Conservation (phyloP, 1,284 basidiomycete species). For the Golubevia sp. region DNA sequence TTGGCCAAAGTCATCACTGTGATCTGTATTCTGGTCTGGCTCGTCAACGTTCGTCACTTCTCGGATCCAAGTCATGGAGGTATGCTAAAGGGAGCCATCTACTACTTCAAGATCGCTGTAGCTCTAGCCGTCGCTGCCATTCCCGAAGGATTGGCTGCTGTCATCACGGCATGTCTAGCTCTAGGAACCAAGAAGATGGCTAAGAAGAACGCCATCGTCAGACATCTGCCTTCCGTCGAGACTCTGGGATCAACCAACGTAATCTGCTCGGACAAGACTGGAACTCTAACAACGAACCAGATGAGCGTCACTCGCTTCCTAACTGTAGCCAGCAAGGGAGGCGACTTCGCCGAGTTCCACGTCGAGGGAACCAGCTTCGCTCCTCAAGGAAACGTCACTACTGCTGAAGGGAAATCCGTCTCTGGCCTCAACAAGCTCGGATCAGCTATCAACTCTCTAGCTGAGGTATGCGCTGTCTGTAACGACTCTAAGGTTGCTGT, state of each 20-base stretch:
- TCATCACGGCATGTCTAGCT: conserved; percentile 59
- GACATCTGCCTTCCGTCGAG: conserved; percentile 56
- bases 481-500: conserved; percentile 49
- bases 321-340: conserved; percentile 11
- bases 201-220: conserved; percentile 58
- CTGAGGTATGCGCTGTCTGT: conserved; percentile 51
- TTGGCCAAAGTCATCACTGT: conserved; percentile 57
- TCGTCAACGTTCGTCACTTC: conserved; percentile 59
- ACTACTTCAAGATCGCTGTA: conserved; percentile 61
- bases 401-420: conserved; percentile 22
- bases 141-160: conserved; percentile 57
- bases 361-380: conserved; percentile 52
- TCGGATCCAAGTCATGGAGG: conserved; percentile 57
- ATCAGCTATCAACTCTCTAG: conserved; percentile 48
- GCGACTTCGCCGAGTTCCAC: conserved; percentile 24
- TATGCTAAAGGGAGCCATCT: conserved; percentile 53
- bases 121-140: conserved; percentile 60
- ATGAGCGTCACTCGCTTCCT: conserved; percentile 55
- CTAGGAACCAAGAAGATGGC: conserved; percentile 61
- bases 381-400: conserved; percentile 36
- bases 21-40: conserved; percentile 59
- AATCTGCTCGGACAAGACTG: conserved; percentile 62
- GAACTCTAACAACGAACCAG: conserved; percentile 59
- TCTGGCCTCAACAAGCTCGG: conserved; percentile 33
- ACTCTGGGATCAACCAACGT: conserved; percentile 58